Evolutionary conservation across 2,329 filamentous ascomycete species (phyloP).

Genomic region (Calonectria pteridis): DNA sequence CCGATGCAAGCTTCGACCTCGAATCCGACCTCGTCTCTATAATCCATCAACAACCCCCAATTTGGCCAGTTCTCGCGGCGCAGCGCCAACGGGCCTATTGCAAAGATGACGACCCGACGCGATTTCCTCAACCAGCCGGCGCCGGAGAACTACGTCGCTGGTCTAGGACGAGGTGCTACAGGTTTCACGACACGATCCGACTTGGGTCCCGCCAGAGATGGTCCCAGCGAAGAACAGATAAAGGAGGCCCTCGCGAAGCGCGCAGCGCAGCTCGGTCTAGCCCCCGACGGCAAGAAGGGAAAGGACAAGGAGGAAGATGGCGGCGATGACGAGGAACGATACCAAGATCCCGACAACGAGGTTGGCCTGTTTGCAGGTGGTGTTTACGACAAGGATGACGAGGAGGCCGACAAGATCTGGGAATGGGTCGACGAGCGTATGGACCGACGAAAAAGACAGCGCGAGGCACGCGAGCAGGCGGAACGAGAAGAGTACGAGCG

Average conservation of each 20-base stretch:
- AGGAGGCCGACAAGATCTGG: slow-evolving; percentile 97
- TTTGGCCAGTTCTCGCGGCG: slow-evolving; percentile 11
- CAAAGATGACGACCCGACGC: slow-evolving; percentile 71
- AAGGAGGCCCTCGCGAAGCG: slow-evolving; percentile 97
- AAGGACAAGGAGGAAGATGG: slow-evolving; percentile 80
- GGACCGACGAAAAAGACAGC: slow-evolving; percentile 89
- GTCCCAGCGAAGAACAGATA: slow-evolving; percentile 97
- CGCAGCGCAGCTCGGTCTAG: slow-evolving; percentile 83
- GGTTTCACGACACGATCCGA: slow-evolving; percentile 98
- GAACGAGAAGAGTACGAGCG: slow-evolving; percentile 96
- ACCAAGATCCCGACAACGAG: slow-evolving; percentile 97
- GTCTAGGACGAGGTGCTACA: slow-evolving; percentile 96
- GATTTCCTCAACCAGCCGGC: slow-evolving; percentile 92
- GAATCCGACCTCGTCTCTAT: neutral
- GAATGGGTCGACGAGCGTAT: slow-evolving; percentile 97
- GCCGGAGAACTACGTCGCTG: slow-evolving; percentile 91
- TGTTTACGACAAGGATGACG: slow-evolving; percentile 96
- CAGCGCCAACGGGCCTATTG: slow-evolving; percentile 31
- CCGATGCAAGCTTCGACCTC: slow-evolving; percentile 21
- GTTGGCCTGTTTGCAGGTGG: slow-evolving; percentile 95
- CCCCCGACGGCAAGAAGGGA: slow-evolving; percentile 76
- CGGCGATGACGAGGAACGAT: slow-evolving; percentile 83
- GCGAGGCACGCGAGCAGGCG: slow-evolving; percentile 92
- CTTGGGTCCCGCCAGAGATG: slow-evolving; percentile 93
- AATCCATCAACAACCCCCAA: slow-evolving; percentile 9